Percentiles rank a stretch among this genome's conserved stretches.
phyloP scores from a whole-genome alignment of 495 filamentous ascomycete genomes.

The Xylaria grammica region DNA sequence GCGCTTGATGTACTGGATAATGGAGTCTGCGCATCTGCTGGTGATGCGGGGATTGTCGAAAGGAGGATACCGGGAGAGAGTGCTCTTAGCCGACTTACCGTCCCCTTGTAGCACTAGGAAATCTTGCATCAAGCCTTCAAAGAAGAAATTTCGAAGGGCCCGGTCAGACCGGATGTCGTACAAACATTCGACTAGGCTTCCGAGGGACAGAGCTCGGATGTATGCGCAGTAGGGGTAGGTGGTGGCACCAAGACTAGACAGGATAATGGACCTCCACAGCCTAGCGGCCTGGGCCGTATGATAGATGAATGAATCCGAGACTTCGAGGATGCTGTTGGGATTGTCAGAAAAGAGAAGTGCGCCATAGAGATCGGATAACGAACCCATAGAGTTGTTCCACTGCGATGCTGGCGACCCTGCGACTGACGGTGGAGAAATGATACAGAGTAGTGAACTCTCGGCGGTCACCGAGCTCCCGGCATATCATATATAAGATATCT shows the following conservation, averaged over 20 bases:
- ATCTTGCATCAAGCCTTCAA: conserved; percentile 50
- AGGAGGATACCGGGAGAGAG: neutral
- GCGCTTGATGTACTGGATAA: conserved; percentile 42
- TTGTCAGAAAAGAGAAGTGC: conserved; percentile 22
- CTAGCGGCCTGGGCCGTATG: conserved; percentile 56
- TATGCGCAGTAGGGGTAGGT: conserved; percentile 73
- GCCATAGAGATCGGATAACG: conserved; percentile 12
- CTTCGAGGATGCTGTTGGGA: conserved; percentile 42
- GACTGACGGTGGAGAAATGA: conserved; percentile 56
- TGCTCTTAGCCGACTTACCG: neutral
- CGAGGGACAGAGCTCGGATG: conserved; percentile 65
- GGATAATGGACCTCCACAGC: conserved; percentile 72
- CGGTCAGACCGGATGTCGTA: conserved; percentile 53
- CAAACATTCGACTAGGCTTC: conserved; percentile 64
- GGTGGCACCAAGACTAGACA: conserved; percentile 67
- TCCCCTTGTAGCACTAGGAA: conserved; percentile 31
- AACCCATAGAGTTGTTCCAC: conserved; percentile 69
- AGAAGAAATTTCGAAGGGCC: conserved; percentile 52
- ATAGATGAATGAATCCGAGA: conserved; percentile 19
- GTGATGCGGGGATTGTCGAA: conserved; percentile 31
- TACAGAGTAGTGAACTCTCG: conserved; percentile 64
- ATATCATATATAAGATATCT: conserved; percentile 67
- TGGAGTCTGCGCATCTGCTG: conserved; percentile 34
- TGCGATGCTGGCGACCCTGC: conserved; percentile 59
- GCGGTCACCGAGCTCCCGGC: conserved; percentile 56